phyloP scores from a whole-genome alignment of 2,329 filamentous ascomycete genomes.

The Colletotrichum zoysiae region DNA sequence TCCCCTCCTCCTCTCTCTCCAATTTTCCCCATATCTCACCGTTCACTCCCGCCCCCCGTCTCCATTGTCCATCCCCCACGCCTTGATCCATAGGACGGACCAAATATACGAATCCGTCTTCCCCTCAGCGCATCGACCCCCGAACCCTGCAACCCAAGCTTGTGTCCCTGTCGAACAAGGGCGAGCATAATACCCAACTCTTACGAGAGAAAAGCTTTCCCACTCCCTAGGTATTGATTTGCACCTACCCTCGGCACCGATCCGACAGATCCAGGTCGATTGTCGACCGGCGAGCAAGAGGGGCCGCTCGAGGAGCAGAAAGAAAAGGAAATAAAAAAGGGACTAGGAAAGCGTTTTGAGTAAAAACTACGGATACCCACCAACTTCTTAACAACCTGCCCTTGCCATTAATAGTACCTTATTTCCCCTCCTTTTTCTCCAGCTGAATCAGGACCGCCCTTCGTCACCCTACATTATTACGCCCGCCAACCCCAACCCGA shows the following conservation, averaged over 20 bases:
- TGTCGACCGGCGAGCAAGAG: conserved; percentile 9
- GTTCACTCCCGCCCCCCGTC: conserved; percentile 24
- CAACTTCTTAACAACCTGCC: conserved; percentile 23
- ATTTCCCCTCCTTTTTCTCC: conserved; percentile 29
- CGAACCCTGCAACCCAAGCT: conserved; percentile 32
- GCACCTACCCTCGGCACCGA: conserved; percentile 33
- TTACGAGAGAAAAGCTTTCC: conserved; percentile 30
- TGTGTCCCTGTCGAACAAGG: conserved; percentile 36
- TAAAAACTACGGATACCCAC: conserved; percentile 17
- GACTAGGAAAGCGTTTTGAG: neutral
- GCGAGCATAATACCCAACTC: conserved; percentile 25
- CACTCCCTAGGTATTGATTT: neutral
- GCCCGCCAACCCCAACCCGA: conserved; percentile 27
- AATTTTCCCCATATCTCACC: conserved; percentile 35
- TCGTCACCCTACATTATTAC: conserved; percentile 16
- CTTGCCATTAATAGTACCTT: conserved; percentile 6
- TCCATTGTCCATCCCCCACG: conserved; percentile 32
- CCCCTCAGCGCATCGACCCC: conserved; percentile 36
- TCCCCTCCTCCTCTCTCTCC: conserved; percentile 6
- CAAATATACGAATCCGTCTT: conserved; percentile 39
- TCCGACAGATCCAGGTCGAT: conserved; percentile 27
- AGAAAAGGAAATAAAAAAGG: neutral
- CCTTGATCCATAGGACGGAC: conserved; percentile 26
- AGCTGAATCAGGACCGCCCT: conserved; percentile 16
- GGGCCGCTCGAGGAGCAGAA: neutral